A percentile compares a stretch with the other conserved stretches of the same genome.
phyloP scores from a whole-genome alignment of 2,329 filamentous ascomycete genomes.

The Hymenoscyphus linearis region DNA sequence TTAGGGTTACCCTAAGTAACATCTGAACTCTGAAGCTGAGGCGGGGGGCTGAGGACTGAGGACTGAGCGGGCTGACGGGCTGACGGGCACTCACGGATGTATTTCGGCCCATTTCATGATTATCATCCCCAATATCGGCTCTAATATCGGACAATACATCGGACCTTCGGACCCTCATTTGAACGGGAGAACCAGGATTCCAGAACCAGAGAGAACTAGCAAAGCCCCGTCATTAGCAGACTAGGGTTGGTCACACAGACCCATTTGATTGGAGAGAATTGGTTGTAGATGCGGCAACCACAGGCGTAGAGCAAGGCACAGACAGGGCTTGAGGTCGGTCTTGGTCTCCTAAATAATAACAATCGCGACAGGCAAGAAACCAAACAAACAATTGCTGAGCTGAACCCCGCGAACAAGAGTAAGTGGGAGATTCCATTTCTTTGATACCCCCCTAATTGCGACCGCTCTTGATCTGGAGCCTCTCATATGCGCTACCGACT shows the following conservation, averaged over 20 bases:
- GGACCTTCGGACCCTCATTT: too few species aligned
- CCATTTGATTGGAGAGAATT: too few species aligned
- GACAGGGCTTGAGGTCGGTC: not conserved
- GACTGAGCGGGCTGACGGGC: too few species aligned
- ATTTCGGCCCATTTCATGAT: too few species aligned
- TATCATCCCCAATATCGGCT: too few species aligned
- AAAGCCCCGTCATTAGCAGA: too few species aligned
- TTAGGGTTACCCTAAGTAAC: not conserved
- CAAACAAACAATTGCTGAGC: not conserved
- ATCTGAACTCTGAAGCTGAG: not conserved
- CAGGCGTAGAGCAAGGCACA: not conserved
- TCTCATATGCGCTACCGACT: not conserved
- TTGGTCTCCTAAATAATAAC: not conserved
- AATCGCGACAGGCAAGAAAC: not conserved
- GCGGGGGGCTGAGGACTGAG: not conserved
- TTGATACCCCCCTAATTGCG: not conserved
- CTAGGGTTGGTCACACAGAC: too few species aligned
- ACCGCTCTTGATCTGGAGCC: not conserved
- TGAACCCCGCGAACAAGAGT: not conserved
- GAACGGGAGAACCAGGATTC: too few species aligned
- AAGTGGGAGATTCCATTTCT: not conserved
- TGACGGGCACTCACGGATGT: too few species aligned
- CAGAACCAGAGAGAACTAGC: too few species aligned
- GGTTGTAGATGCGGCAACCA: not conserved
- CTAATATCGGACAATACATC: too few species aligned